These are phyloP conservation scores for Pestalotiopsis fici DNA, from an alignment of 2,329 filamentous ascomycete species.

Conservation along the genomic window DNA sequence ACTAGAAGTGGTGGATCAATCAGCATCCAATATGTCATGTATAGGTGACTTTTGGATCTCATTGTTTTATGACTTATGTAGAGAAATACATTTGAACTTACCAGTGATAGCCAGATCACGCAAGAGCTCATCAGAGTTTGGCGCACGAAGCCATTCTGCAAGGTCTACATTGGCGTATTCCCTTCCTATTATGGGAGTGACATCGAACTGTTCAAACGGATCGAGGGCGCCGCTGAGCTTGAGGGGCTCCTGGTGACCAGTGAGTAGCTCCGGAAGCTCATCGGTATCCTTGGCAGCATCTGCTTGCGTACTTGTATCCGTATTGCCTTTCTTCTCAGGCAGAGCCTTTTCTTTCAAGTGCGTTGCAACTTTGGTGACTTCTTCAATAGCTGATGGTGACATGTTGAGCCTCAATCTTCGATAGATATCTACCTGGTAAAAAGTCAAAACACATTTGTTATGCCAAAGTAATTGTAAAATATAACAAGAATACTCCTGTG, in stretches of 20 bases:
- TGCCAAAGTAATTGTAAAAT: no score
- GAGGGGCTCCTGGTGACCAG: slow-evolving; percentile 36
- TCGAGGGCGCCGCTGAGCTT: slow-evolving; percentile 53
- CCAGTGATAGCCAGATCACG: slow-evolving; percentile 69
- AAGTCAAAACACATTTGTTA: no score
- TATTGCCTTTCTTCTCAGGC: background rate
- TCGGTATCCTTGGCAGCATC: slow-evolving; percentile 8
- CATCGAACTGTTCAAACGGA: slow-evolving; percentile 54
- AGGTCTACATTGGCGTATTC: slow-evolving; percentile 62
- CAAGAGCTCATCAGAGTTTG: slow-evolving; percentile 63
- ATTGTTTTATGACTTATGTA: no score
- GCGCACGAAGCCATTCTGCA: slow-evolving; percentile 59
- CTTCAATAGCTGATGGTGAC: slow-evolving; percentile 27
- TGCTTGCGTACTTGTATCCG: slow-evolving; percentile 14
- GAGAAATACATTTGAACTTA: slow-evolving; percentile 31
- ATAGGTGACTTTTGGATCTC: no score
- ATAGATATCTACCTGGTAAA: background rate
- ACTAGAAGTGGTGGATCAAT: slow-evolving; percentile 41
- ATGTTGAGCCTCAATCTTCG: slow-evolving; percentile 11
- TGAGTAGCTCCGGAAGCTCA: slow-evolving; percentile 20
- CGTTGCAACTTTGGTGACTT: slow-evolving; percentile 20
- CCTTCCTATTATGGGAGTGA: slow-evolving; percentile 62
- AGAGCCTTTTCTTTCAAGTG: slow-evolving; percentile 23
- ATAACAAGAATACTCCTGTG: no score
- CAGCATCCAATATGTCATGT: background rate